A percentile compares a stretch with the other conserved stretches of the same genome.
phyloP scores from a whole-genome alignment of 768 basidiomycete species.

The Pleurotus ostreatus region DNA sequence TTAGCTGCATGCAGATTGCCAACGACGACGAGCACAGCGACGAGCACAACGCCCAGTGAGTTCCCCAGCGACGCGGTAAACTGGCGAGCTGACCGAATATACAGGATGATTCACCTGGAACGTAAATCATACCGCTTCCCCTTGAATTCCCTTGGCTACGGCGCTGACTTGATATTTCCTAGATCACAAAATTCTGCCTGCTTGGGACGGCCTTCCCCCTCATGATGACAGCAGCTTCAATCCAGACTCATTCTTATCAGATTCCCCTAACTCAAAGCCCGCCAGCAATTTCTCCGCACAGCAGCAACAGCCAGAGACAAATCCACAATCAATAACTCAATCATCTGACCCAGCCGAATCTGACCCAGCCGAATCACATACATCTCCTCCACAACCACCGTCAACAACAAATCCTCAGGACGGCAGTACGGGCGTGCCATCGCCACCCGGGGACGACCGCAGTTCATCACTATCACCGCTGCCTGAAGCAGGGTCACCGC shows the following conservation, averaged over 20 bases:
- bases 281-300: conserved; percentile 13
- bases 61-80: too few relatives aligned
- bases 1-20: neutral
- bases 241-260: conserved; percentile 12
- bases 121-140: conserved; percentile 40
- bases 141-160: conserved; percentile 32
- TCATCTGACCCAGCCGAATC: conserved; percentile 10
- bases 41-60: neutral
- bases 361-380: conserved; percentile 13
- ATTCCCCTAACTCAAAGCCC: conserved; percentile 9
- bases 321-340: neutral
- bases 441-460: conserved; percentile 29
- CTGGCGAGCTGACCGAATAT: neutral
- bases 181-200: conserved; percentile 22
- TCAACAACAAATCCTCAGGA: conserved; percentile 20
- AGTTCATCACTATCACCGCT: conserved; percentile 57
- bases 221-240: conserved; percentile 18
- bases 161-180: conserved; percentile 34
- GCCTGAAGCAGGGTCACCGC: conserved; percentile 40
- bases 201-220: conserved; percentile 28
- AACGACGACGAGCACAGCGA: neutral
- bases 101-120: conserved; percentile 51
- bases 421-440: conserved; percentile 22
- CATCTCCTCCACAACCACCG: conserved; percentile 17
- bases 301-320: neutral